Evolutionary conservation across 2,329 filamentous ascomycete species (phyloP), one percentile per base, ranked within the genome.

Genomic region (Fusarium nygamai): DNA sequence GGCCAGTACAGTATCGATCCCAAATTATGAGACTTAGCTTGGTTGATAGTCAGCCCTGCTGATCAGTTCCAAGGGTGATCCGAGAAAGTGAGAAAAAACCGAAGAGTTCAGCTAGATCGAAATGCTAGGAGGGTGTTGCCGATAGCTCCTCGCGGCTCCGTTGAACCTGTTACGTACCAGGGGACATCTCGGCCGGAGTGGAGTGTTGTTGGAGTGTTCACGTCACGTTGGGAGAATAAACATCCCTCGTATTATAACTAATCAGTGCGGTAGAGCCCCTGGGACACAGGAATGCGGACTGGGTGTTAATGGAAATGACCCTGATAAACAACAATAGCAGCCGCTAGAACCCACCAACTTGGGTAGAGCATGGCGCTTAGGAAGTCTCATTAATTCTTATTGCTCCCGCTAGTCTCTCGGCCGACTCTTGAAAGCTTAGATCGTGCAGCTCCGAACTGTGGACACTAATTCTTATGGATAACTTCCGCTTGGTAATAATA

Each of bases 171-270:
- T 27, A 19, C 24, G 17, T 51, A 62, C 59, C 59, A 71, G 64
- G 72, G 69, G 53, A 63, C 67, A 74, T 73, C 57, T 71, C 67
- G 60, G 64, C 61, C 48, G 48, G 34, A 43, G 71, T 64, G 67
- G 67, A 61, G 73, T 61, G 60, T 47, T 51, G 61, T 58, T 47
- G 47, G 63, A 64, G 41, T 41, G 60, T 67, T 75, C 69, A 69
- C 61, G 71, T 73, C 76, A 76, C 59, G 64, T 48, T 61, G 67
- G 43, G 66, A 75, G 61, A 65, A 61, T 51, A 27, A 58, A 61
- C 59, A 44, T 65, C 41, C 61, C 62, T 64, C 67, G 61, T 63
- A 19, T 57, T 12, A 22, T 48, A 31, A n/a, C 20, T 29, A 34
- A 50, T 36, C 33, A 62, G 44, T 19, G 38, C 33, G 47, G 34